Evolutionary conservation across 768 basidiomycete species (phyloP).

Genomic region (Podaxis mareebaensis): DNA sequence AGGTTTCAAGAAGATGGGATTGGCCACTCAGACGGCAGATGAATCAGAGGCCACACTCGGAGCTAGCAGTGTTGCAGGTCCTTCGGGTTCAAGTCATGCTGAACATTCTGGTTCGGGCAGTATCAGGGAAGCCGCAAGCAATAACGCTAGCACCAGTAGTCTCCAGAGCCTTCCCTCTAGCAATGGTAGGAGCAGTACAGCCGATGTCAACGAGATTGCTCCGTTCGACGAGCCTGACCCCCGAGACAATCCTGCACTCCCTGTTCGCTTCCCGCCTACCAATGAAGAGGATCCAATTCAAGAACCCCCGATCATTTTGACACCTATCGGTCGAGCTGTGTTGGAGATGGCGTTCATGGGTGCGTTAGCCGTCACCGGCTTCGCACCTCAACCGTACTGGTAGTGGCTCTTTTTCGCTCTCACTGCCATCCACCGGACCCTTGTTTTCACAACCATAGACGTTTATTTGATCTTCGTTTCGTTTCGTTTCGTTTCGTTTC

Average conservation of each 20-base stretch:
- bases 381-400: conserved; percentile 30
- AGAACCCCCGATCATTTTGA: conserved; percentile 46
- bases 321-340: conserved; percentile 53
- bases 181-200: background rate
- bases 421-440: conserved; percentile 1
- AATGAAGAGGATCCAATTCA: conserved; percentile 32
- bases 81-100: background rate
- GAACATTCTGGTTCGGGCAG: background rate
- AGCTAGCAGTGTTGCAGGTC: background rate
- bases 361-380: conserved; percentile 52
- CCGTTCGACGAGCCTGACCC: conserved; percentile 9
- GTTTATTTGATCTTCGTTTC: background rate
- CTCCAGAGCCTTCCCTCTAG: conserved; percentile 9
- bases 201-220: conserved; percentile 5
- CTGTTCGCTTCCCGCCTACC: background rate
- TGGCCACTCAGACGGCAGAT: conserved; percentile 40
- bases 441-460: background rate
- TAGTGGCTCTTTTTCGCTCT: conserved; percentile 13
- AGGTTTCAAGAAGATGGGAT: conserved; percentile 73
- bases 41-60: background rate
- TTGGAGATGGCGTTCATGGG: conserved; percentile 60
- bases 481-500: no score
- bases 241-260: background rate
- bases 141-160: conserved; percentile 16
- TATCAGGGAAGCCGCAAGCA: background rate